Conservation (phyloP, 2,329 filamentous ascomycete genomes). For the Colletotrichum sp. region DNA sequence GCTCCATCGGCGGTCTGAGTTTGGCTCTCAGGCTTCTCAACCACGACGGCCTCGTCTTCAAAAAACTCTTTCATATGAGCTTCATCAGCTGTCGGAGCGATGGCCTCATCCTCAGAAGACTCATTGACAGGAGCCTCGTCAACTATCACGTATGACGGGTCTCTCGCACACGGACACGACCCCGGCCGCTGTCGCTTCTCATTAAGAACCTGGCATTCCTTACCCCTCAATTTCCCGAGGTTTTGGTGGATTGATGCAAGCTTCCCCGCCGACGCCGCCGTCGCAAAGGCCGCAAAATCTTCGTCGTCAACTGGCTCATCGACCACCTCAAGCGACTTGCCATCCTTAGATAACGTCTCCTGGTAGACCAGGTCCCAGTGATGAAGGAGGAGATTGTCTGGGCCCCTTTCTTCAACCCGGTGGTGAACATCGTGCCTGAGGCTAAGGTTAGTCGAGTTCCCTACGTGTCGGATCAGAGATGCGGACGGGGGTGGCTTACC, state of each 20-base stretch:
- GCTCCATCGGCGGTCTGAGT: accelerated
- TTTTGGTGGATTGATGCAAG: not conserved
- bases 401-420: not conserved
- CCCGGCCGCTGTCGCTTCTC: not conserved
- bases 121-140: not conserved
- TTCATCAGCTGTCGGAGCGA: not conserved
- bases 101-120: not conserved
- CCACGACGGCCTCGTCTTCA: not conserved
- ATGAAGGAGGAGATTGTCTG: not conserved
- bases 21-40: not conserved
- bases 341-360: not conserved
- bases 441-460: not conserved
- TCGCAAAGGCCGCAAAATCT: not conserved
- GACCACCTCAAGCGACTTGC: not conserved
- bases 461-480: not conserved
- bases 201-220: not conserved
- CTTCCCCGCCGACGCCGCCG: not conserved
- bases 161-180: not conserved
- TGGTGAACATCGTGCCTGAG: not conserved
- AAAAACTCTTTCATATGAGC: not conserved
- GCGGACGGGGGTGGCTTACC: not conserved
- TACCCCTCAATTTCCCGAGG: accelerated
- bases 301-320: not conserved
- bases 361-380: not conserved
- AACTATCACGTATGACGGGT: not conserved